These are phyloP conservation scores for Neurospora discreta DNA, from an alignment of 495 filamentous ascomycete genomes.

Conservation along the genomic window DNA sequence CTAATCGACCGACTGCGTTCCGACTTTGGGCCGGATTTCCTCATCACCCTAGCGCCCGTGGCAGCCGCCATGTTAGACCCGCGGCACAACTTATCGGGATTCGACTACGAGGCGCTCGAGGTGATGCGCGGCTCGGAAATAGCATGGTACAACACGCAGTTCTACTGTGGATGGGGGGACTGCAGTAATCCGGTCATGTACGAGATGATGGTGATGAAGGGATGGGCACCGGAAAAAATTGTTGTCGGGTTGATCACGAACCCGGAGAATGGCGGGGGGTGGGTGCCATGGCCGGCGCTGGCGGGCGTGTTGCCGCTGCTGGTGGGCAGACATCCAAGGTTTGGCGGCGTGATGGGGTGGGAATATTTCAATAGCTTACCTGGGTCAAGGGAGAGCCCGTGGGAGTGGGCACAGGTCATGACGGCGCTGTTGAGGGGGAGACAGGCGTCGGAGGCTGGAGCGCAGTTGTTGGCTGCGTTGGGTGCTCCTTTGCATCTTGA, in stretches of 20 bases:
- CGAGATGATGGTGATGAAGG: constrained; percentile 70
- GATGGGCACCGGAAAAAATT: constrained; percentile 64
- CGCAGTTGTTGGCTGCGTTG: neutral
- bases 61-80: constrained; percentile 54
- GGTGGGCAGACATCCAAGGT: constrained; percentile 25
- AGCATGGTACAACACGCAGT: constrained; percentile 75
- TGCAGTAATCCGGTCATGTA: constrained; percentile 43
- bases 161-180: constrained; percentile 77
- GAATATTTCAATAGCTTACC: constrained; percentile 73
- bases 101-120: constrained; percentile 64
- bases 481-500: neutral
- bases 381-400: constrained; percentile 46
- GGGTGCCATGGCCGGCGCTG: constrained; percentile 24
- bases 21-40: constrained; percentile 60
- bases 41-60: constrained; percentile 71
- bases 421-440: constrained; percentile 19
- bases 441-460: neutral
- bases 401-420: constrained; percentile 53
- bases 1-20: constrained; percentile 64
- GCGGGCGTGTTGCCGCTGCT: constrained; percentile 26
- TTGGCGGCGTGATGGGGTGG: constrained; percentile 82
- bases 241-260: constrained; percentile 66
- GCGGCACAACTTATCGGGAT: constrained; percentile 55
- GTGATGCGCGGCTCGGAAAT: constrained; percentile 52
- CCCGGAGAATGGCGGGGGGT: constrained; percentile 52